Evolutionary conservation across 2,329 filamentous ascomycete genomes (phyloP), one percentile per base, ranked within the genome.

Genomic region (Aspergillus niger): DNA sequence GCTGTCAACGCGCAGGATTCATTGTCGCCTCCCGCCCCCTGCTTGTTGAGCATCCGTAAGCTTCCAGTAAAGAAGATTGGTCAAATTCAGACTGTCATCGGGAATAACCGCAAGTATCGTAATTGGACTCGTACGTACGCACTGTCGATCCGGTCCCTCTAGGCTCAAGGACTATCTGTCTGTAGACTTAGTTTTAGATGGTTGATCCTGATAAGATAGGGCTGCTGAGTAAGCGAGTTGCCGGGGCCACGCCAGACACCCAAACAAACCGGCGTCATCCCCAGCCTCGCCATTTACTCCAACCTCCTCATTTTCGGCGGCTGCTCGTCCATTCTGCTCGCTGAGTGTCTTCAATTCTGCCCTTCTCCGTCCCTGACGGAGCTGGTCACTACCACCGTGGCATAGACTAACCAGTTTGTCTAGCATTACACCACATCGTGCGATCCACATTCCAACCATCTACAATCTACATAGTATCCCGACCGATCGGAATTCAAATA

Each of bases 261-360:
- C 58, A 64, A 65, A 70, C 71, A 73, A 68, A 61, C 39, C 38
- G 70, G 67, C 69, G 69, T 62, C 61, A 64, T 64, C 60, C 74
- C 74, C 74, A 76, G 72, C 74, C 74, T 75, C 70, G 61, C 61
- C 49, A 63, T 63, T 65, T 65, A 59, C 65, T 69, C 70, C 74
- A 76, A 75, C 74, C 74, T 74, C 74, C 74, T 60, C 68, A 72
- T 63, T 76, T 76, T 68, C 55, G 57, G 62, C 52, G 58, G 62
- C 60, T 62, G 44, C 38, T 59, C 58, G 64, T 47, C 52, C 43
- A 62, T 59, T 60, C 30, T 54, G 22, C 20, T 28, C 20, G 43
- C 13, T 59, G 22, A 38, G 30, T 49, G 26, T 38, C 28, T 20
- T 51, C 17, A 20, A 38, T 32, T 13, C 38, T 44, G 41, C 20